Conservation (phyloP, 2,329 filamentous ascomycete species). For the Trichophyton verrucosum region DNA sequence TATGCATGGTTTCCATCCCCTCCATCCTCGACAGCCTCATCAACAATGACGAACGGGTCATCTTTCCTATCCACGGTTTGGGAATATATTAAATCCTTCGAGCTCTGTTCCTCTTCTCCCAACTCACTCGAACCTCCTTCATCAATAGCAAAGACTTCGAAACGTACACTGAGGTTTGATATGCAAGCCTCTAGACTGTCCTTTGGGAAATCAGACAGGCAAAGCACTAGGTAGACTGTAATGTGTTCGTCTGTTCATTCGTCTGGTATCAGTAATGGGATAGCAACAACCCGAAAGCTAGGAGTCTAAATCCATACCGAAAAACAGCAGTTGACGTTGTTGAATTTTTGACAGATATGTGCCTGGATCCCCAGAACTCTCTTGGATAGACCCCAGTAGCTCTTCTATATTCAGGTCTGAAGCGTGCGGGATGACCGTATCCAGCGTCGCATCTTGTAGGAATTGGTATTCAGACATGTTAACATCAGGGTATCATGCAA, state of each 20-base stretch:
- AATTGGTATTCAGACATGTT: conserved; percentile 23
- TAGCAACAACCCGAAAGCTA: too few species aligned
- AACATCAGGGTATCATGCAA: neutral
- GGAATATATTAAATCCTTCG: conserved; percentile 33
- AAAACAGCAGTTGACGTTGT: conserved; percentile 41
- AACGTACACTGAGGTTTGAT: conserved; percentile 36
- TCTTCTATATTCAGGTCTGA: conserved; percentile 28
- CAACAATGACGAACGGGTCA: conserved; percentile 35
- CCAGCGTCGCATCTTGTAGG: conserved; percentile 31
- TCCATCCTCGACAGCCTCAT: conserved; percentile 30
- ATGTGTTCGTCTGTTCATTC: conserved; percentile 41
- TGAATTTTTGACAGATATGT: conserved; percentile 38
- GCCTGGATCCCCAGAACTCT: conserved; percentile 29
- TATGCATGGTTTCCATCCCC: conserved; percentile 30
- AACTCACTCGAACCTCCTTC: conserved; percentile 32
- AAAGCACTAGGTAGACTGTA: conserved; percentile 39
- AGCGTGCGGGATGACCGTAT: conserved; percentile 34
- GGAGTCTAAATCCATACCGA: conserved; percentile 28
- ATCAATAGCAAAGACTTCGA: conserved; percentile 39
- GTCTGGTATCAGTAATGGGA: neutral
- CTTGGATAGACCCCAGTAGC: conserved; percentile 35
- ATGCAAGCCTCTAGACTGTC: conserved; percentile 37
- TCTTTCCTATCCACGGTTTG: conserved; percentile 26
- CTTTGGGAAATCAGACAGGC: conserved; percentile 40
- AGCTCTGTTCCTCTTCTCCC: conserved; percentile 19